Evolutionary conservation across 345 rosid species (phyloP).

Genomic region (Euclidium syriacum): DNA sequence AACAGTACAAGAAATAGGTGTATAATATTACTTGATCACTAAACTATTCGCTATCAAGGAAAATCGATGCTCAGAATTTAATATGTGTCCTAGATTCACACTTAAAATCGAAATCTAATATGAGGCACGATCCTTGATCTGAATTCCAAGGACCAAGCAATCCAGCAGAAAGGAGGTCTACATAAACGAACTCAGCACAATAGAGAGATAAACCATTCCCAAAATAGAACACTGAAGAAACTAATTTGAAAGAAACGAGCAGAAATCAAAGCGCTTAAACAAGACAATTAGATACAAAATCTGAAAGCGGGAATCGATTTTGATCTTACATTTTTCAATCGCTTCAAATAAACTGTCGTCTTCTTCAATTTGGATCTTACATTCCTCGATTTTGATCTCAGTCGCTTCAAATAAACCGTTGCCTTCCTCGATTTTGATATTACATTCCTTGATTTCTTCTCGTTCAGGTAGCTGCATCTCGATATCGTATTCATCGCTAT

Average conservation of each 20-base stretch:
- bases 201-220: background rate
- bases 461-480: conserved; percentile 69
- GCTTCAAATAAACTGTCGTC: conserved; percentile 75
- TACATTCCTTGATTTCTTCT: conserved; percentile 50
- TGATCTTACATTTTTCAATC: conserved; percentile 56
- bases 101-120: background rate
- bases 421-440: too few relatives aligned
- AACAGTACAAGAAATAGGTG: background rate
- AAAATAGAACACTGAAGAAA: conserved; percentile 1
- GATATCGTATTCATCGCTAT: conserved; percentile 66
- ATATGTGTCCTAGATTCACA: background rate
- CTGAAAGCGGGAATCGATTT: background rate
- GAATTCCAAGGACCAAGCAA: background rate
- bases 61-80: background rate
- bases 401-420: too few relatives aligned
- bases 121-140: background rate
- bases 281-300: background rate
- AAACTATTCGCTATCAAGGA: background rate
- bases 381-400: too few relatives aligned
- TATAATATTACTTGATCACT: background rate
- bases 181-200: background rate
- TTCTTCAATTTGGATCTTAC: too few relatives aligned
- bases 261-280: background rate
- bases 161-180: background rate
- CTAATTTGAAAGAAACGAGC: background rate